Evolutionary conservation across 208 protist genomes (phyloP), one percentile per base, ranked within the genome.

Genomic region (Crithidia bombi): DNA sequence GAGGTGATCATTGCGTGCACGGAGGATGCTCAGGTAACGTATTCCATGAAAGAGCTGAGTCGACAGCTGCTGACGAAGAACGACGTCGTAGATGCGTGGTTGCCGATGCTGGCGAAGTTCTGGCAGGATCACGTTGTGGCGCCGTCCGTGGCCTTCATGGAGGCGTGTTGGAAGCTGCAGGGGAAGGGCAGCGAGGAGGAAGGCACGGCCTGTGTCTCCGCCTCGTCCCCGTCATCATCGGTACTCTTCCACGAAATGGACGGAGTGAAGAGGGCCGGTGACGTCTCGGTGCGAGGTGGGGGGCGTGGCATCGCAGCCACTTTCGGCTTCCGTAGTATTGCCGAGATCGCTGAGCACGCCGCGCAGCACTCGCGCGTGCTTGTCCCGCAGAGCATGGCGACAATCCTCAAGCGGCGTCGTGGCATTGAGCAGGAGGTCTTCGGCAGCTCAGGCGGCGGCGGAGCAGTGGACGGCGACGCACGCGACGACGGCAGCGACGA

Each of bases 41-140:
- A 39, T n/a, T 56, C 88, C 4, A 83, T 96, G 77, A 59, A 61
- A 41, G 73, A 83, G 15, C 68, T 96, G 33, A 69, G 69, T 26
- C 77, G 59, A 44, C 66, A 81, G 30, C 61, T 93, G 38, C 72
- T 96, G 36, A 75, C 80, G 21, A 73, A 86, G 43, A 82, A 87
- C 39, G 91, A 96, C 67, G 80, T 94, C 28, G 76, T 75, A 19
- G 91, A 96, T 74, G 91, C 91, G 52, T 96, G 86, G 85, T 82
- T 92, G 69, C 87, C 88, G 19, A 56, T 70, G 5, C 78, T 86
- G 30, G 58, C 67, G 19, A 64, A 64, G 41, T 79, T 78, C 65
- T 92, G 84, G 83, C 75, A 83, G 46, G 68, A 83, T 35, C 26
- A 49, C 12, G 75, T 82, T 5, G 65, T 96, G 35, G 62, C 41